Evolutionary conservation across 495 filamentous ascomycete genomes (phyloP).

Genomic region (Aspergillus sclerotiicarbonarius): DNA sequence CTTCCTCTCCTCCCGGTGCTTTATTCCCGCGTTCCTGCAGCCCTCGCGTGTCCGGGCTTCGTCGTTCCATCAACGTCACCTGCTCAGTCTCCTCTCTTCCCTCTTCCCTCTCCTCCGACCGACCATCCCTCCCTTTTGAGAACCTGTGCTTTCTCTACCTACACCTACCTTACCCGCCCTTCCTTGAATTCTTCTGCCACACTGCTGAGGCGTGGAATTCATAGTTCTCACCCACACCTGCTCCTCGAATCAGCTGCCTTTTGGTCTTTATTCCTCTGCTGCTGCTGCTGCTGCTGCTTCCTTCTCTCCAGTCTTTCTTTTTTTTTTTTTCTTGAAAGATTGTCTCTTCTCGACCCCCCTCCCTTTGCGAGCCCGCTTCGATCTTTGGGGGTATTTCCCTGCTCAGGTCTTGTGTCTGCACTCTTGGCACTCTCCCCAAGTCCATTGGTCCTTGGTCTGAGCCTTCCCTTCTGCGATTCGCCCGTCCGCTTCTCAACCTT

Average conservation of each 20-base stretch:
- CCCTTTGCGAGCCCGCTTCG: constrained; percentile 7
- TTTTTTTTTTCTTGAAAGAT: constrained; percentile 10
- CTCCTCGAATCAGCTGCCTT: constrained; percentile 14
- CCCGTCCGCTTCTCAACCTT: constrained; percentile 28
- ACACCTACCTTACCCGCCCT: constrained; percentile 16
- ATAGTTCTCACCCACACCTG: constrained; percentile 11
- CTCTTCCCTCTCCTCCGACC: constrained; percentile 16
- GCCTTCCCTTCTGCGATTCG: constrained; percentile 27
- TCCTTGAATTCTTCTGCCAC: constrained; percentile 16
- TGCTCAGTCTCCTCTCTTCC: constrained; percentile 22
- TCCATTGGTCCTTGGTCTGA: constrained; percentile 29
- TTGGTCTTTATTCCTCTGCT: constrained; percentile 10
- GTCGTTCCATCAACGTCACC: constrained; percentile 38
- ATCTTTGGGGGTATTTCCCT: constrained; percentile 14
- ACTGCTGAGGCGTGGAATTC: constrained; percentile 17
- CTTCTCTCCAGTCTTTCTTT: constrained; percentile 9
- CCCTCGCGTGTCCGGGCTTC: constrained; percentile 32
- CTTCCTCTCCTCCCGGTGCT: constrained; percentile 25
- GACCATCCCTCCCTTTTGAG: constrained; percentile 16
- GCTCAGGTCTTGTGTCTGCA: constrained; percentile 18
- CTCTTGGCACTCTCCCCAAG: constrained; percentile 27
- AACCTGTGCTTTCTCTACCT: constrained; percentile 12
- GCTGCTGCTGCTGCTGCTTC: constrained; percentile 9
- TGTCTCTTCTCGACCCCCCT: not conserved
- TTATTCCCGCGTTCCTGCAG: constrained; percentile 38